Evolutionary conservation across 2,329 filamentous ascomycete species (phyloP), one percentile per base, ranked within the genome.

Genomic region (Aspergillus pseudonomiae): DNA sequence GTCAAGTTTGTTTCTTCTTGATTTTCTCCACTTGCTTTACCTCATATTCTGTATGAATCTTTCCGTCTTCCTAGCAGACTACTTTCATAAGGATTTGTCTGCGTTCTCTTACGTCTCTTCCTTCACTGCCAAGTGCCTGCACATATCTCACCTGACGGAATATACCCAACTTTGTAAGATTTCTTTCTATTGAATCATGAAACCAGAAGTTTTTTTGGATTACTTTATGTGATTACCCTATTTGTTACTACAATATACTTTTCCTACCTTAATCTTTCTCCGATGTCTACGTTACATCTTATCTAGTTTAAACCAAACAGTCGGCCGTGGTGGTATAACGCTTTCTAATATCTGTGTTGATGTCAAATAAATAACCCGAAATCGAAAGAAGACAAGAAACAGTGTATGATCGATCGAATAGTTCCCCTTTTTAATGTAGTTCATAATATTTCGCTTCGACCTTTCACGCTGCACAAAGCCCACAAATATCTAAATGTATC

Each of bases 151-250:
- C 26, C 46, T 62, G 48, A 61, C 62, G 59, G 62, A 39, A 59
- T 62, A 64, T 64, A 64, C 62, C 59, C 62, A 19, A 52, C 58
- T 48, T 57, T 57, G 36, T 57, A 53, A 48, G 45, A 32, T 50
- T 30, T 61, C 30, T 41, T 41, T 19, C 30, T 59, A 32, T 41
- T 53, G 34, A 57, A 55, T 36, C 52, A 59, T 58, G 39, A 28
- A 50, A 48, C 48, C 21, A 30, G 39, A 57, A 57, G 41, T 43
- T 53, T 32, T 28, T 28, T 59, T 59, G n/a, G 16, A 32, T 58
- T 55, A 24, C 21, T 46, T 41, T 66, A 60, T 61, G 57, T 65
- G 56, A 58, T 53, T 66, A 61, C 60, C 59, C 41, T 59, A 61
- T 45, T 62, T 61, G 30, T 34, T 59, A 24, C 32, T 57, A 55